Conservation (phyloP, 2,329 filamentous ascomycete genomes). For the Colletotrichum chrysophilum region DNA sequence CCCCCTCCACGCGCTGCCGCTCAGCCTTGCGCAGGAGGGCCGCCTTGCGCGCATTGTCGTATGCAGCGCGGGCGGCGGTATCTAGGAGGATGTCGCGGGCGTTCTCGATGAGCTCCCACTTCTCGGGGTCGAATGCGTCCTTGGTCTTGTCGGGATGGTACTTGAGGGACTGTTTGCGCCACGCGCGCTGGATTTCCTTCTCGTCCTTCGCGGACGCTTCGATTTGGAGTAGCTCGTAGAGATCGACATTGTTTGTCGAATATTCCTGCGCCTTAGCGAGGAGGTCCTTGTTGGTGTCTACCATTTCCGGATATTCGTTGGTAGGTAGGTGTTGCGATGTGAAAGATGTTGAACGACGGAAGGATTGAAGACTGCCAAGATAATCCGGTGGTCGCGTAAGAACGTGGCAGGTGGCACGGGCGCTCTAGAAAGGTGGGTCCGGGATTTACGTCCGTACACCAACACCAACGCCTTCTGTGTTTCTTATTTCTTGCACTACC, state of each 20-base stretch:
- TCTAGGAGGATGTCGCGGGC: slow-evolving; percentile 86
- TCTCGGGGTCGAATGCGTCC: slow-evolving; percentile 74
- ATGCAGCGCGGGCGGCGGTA: slow-evolving; percentile 71
- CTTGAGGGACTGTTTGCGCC: slow-evolving; percentile 84
- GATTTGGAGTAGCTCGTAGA: slow-evolving; percentile 78
- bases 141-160: slow-evolving; percentile 94
- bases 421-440: background rate
- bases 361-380: background rate
- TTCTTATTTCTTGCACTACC: background rate
- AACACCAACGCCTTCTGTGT: background rate
- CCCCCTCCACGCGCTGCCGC: slow-evolving; percentile 74
- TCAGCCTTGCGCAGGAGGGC: slow-evolving; percentile 72
- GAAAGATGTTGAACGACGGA: background rate
- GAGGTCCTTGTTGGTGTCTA: slow-evolving; percentile 49
- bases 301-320: slow-evolving; percentile 2
- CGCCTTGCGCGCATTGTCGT: slow-evolving; percentile 79
- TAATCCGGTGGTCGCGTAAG: background rate
- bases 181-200: slow-evolving; percentile 81
- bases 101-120: slow-evolving; percentile 85
- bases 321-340: background rate
- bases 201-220: slow-evolving; percentile 64
- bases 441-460: background rate
- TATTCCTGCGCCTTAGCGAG: slow-evolving; percentile 61
- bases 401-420: background rate
- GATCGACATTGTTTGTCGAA: slow-evolving; percentile 69